phyloP scores from a whole-genome alignment of 129 eudicot species.

The Flaveria robusta region DNA sequence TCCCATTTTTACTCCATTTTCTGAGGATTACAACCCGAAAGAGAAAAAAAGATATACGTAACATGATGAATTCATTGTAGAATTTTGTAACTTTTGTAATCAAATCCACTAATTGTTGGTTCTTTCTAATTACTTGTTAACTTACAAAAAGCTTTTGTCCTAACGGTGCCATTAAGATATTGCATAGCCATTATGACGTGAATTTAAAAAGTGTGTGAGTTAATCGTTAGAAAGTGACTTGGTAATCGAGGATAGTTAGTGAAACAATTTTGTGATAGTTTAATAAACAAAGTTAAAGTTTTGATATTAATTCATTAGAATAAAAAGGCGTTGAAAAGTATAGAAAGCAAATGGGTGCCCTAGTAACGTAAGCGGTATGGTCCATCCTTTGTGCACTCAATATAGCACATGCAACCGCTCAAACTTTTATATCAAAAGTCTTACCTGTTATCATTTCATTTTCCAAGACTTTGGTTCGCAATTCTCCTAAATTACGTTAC shows the following conservation, averaged over 20 bases:
- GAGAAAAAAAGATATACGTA: constrained; percentile 25
- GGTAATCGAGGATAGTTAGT: too few species aligned
- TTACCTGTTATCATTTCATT: constrained; percentile 43
- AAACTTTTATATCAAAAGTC: constrained; percentile 41
- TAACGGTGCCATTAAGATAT: too few species aligned
- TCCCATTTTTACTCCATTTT: constrained; percentile 9
- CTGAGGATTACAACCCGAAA: constrained; percentile 13
- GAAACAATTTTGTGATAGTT: background rate
- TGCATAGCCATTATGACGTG: too few species aligned
- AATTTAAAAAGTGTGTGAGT: too few species aligned
- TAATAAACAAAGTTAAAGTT: background rate
- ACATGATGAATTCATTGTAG: constrained; percentile 49
- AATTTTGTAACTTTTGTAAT: constrained; percentile 37
- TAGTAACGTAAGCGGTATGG: constrained; percentile 41
- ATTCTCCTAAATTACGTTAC: background rate
- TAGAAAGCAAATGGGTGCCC: constrained; percentile 26
- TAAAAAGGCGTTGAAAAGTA: constrained; percentile 24
- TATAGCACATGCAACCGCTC: constrained; percentile 44
- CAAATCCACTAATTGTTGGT: constrained; percentile 34
- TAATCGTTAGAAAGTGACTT: too few species aligned
- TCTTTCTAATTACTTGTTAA: constrained; percentile 8
- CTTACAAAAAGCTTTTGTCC: background rate
- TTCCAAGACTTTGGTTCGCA: constrained; percentile 34
- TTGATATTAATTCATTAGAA: too few species aligned
- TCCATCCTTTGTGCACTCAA: constrained; percentile 41